Base-by-base conservation (phyloP, 1,139 yeast genomes). In the Diutina catenulata region DNA sequence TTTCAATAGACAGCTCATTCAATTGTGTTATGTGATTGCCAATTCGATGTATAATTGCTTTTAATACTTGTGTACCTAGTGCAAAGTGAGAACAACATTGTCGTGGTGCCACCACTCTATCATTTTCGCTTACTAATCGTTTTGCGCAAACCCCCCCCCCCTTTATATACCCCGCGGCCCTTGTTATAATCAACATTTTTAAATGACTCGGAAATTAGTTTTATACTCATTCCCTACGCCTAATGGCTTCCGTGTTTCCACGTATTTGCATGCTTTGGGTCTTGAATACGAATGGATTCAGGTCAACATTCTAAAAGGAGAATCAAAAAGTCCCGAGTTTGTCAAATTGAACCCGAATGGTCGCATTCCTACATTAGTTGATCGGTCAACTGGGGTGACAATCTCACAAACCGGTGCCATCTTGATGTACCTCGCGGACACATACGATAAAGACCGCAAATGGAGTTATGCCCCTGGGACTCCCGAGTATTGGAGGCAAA, bases 361-460 rank as follows among this genome's bases (percentile, higher is more conserved):
- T 13, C 60, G 78, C 44, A 72, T 76, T 40, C 84, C 84, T 14
- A 64, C 74, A 1, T 51, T 77, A 16, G 62, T 64, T 3, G 78
- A 74, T 47, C 59, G 61, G 38, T 52, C 52, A 27, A 55, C 66
- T 14, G 72, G 70, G 7, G 56, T 65, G 16, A 53, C 64, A 11
- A 48, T 76, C 36, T 64, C 68, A 47, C 83, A 77, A 54, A 62
- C 77, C 26, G 81, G 70, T 19, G 80, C 81, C 14, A 75, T 76
- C 43, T 50, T 76, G 52, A 59, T 62, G 43, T 76, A 74, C 47
- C 53, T 76, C 36, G 73, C 68, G 37, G 80, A 73, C 42, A 70
- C 67, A 43, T 76, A 71, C 50, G 83, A 76, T 49, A 64, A 55
- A 40, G 73, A 71, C 23, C 52, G 67, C 45, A 68, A 69, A 50